Evolutionary conservation across 2,329 filamentous ascomycete species (phyloP), one percentile per base, ranked within the genome.

Genomic region (Harringtonia lauricola): DNA sequence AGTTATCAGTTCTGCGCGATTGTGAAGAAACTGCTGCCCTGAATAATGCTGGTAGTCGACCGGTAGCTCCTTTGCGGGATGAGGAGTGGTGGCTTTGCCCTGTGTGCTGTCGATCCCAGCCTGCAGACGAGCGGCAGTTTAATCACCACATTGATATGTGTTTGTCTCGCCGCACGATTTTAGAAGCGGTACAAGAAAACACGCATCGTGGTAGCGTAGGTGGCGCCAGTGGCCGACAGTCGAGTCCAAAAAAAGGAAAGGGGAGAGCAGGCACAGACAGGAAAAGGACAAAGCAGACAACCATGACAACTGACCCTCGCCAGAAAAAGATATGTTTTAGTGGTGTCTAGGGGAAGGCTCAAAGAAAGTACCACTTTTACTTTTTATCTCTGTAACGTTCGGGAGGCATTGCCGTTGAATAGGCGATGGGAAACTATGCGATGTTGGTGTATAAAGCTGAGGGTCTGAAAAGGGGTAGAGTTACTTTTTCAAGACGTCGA

Each of bases 71-170:
- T 42, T 50, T 0, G 39, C 54, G 13, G 64, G 42, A 64, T 73
- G 42, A 67, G 78, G 15, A 22, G 38, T 71, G 68, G 59, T 96
- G 89, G 89, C 73, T 82, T 31, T 98, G 92, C 59, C 92, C 92
- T 0, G 85, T 96, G 36, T 98, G 92, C 59, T 64, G 67, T n/a
- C 70, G 81, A 15, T 81, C 86, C 0, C 89, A 95, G 55, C 56
- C 68, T 1, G 76, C 87, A 0, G 73, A 90, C 40, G 87, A 95
- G 58, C 72, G 71, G 37, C 66, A 65, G 1, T 94, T 96, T 63
- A 98, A 98, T 52, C 77, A 83, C 45, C 92, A 98, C 56, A 88
- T 98, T 41, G 92, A 98, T 59, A 74, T 84, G 9, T 98, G 92
- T 59, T 72, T 98, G 2, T 95, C 89, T 1, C 73, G 81, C 44